Evolutionary conservation across 306 rosid species (phyloP).

Genomic region (Geum urbanum): DNA sequence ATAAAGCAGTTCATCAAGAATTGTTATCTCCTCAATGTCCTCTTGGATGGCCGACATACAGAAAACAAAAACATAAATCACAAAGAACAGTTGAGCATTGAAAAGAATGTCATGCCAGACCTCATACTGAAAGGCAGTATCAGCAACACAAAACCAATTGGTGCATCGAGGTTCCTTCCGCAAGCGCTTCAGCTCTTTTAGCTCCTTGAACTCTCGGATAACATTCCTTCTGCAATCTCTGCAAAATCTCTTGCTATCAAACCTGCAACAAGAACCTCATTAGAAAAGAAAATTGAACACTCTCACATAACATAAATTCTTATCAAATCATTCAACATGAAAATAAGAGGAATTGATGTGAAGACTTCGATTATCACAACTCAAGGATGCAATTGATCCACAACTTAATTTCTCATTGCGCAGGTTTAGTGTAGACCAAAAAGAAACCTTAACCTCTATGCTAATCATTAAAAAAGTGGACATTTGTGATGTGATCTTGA

Average conservation of each 20-base stretch:
- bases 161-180: constrained; percentile 96
- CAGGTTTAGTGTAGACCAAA: constrained; percentile 22
- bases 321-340: background rate
- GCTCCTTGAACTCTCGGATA: constrained; percentile 96
- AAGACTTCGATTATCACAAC: constrained; percentile 12
- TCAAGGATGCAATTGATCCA: constrained; percentile 4
- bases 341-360: background rate
- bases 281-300: constrained; percentile 23
- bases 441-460: constrained; percentile 13
- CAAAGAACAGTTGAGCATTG: constrained; percentile 17
- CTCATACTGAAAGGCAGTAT: constrained; percentile 93
- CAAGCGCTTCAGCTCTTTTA: constrained; percentile 91
- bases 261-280: constrained; percentile 54
- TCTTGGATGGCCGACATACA: constrained; percentile 10
- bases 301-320: constrained; percentile 15
- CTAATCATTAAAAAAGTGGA: constrained; percentile 1
- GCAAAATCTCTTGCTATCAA: constrained; percentile 99
- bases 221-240: constrained; percentile 99
- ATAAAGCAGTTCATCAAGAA: constrained; percentile 2
- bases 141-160: constrained; percentile 97
- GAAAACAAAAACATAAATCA: constrained; percentile 22
- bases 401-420: background rate
- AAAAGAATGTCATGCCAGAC: constrained; percentile 42
- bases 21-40: constrained; percentile 1
- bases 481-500: background rate